Base-by-base conservation (phyloP, 345 rosid genomes). In the Toxicodendron radicans region DNA sequence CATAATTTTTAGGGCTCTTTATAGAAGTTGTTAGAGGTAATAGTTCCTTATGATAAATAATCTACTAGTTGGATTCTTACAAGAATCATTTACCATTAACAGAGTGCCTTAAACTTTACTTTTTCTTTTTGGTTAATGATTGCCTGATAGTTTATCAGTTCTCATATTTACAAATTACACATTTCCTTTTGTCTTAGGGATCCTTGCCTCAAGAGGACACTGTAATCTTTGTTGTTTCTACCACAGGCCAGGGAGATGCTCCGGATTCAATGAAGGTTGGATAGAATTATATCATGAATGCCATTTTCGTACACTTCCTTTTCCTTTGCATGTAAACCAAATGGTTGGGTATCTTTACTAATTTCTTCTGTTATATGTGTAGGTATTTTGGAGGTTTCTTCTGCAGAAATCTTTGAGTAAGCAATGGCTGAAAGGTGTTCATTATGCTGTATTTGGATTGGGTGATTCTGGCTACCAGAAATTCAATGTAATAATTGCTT, bases 241-340 rank as follows among this genome's bases (percentile, higher is more conserved):
- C 99, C 70, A 93, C 99, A 20, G 98, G 98, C 67, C 99, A 95
- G 84, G 98, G 98, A 73, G 99, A 90, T 79, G 45, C 88, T n/a
- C 98, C 99, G 4, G 94, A 95, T 82, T 80, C 94, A 66, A 87
- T 95, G 83, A 91, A 90, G 94, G 97, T 90, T 63, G 30, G 46
- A 63, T 73, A 2, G 17, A 32, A 56, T 23, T 65, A 43, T 11
- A 16, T 64, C 16, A 5, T 60, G 41, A 59, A 51, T 64, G 57
- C 51, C 12, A 20, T 8, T 67, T 7, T 32, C n/a, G 32, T 71
- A n/a, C 38, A 13, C 11, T 35, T 68, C 13, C n/a, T 33, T 35
- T 62, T 10, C 23, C 6, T 45, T 27, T 57, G 56, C 32, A 61
- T 64, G 43, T 13, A 46, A 61, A 24, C 58, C 57, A 23, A 24